phyloP scores from a whole-genome alignment of 257 asterid genomes.

The Solanum chaucha region DNA sequence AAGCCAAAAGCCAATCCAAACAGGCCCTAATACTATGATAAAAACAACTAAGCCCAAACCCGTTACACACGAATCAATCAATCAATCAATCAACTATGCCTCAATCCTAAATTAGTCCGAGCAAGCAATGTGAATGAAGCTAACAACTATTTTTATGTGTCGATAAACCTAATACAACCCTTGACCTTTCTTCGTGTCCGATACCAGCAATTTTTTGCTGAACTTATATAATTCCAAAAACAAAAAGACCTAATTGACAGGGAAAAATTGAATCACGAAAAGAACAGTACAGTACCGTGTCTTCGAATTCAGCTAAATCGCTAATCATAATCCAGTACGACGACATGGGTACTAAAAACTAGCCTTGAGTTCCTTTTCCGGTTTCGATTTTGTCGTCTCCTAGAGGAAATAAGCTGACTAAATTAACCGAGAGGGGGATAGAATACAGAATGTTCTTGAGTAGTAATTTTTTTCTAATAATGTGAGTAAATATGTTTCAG shows the following conservation, averaged over 20 bases:
- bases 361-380: background rate
- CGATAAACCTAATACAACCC: background rate
- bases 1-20: no score
- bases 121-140: background rate
- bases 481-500: background rate
- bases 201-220: background rate
- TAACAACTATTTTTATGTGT: background rate
- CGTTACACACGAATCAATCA: background rate
- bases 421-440: background rate
- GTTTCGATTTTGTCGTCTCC: background rate
- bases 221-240: background rate
- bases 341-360: conserved; percentile 9
- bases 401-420: background rate
- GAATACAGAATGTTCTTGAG: background rate
- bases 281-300: conserved; percentile 15
- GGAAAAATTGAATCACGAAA: background rate
- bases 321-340: conserved; percentile 15
- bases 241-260: background rate
- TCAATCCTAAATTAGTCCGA: background rate
- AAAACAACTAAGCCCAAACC: background rate
- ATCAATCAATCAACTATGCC: background rate
- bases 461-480: background rate
- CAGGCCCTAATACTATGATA: background rate
- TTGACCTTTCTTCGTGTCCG: background rate
- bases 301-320: conserved; percentile 21